Conservation (phyloP, 2,329 filamentous ascomycete genomes). For the Claviceps pazoutovae region DNA sequence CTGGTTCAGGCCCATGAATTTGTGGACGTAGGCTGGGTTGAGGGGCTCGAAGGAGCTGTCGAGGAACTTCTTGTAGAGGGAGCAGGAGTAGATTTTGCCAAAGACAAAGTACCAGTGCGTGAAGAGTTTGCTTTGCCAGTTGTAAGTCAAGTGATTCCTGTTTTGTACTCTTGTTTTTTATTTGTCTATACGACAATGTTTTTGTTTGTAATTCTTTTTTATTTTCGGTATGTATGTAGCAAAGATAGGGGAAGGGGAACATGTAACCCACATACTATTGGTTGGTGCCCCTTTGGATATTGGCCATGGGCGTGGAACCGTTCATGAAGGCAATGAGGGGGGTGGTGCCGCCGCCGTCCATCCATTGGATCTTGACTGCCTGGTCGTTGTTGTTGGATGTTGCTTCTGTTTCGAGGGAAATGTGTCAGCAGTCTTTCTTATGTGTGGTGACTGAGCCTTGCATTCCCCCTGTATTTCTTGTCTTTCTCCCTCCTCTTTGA, state of each 20-base stretch:
- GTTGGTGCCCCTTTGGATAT: slow-evolving; percentile 13
- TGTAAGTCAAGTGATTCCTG: too few species aligned
- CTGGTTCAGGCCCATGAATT: slow-evolving; percentile 19
- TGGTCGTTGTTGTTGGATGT: slow-evolving; percentile 17
- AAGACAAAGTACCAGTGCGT: slow-evolving; percentile 17
- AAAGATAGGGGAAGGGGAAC: neutral
- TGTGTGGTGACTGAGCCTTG: neutral
- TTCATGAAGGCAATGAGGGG: slow-evolving; percentile 15
- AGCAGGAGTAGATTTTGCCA: slow-evolving; percentile 15
- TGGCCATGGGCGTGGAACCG: slow-evolving; percentile 9
- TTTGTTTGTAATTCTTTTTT: neutral
- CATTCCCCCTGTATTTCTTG: too few species aligned
- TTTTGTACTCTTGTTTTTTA: slow-evolving; percentile 1
- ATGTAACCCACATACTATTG: slow-evolving; percentile 13
- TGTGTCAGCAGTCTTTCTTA: too few species aligned
- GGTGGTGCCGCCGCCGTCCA: slow-evolving; percentile 16
- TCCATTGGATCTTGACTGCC: slow-evolving; percentile 15
- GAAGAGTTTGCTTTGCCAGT: slow-evolving; percentile 12
- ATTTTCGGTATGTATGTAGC: too few species aligned
- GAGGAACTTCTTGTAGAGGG: slow-evolving; percentile 8
- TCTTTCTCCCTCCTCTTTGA: too few species aligned
- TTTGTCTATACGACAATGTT: neutral
- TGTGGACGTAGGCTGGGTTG: slow-evolving; percentile 18
- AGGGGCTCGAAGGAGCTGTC: slow-evolving; percentile 7
- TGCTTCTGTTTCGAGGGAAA: slow-evolving; percentile 3